Conservation (phyloP, 768 basidiomycete genomes). For the Hygrophorus pudorinus region DNA sequence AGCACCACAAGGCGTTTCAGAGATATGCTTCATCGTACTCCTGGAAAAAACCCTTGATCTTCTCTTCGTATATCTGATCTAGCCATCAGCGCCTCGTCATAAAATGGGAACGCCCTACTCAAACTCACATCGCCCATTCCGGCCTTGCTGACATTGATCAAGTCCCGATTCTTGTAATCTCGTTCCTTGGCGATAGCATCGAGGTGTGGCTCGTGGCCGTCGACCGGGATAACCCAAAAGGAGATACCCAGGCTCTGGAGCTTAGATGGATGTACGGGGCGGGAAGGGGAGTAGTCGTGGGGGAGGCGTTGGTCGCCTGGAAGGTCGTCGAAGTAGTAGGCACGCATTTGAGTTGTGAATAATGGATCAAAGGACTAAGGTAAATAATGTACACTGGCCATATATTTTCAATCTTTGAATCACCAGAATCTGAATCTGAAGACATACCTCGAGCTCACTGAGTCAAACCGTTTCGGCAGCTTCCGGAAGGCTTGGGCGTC, state of each 20-base stretch:
- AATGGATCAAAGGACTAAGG: too few species aligned
- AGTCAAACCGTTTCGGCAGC: too few species aligned
- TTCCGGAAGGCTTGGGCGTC: too few species aligned
- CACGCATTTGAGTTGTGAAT: too few species aligned
- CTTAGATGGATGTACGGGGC: slow-evolving; percentile 37
- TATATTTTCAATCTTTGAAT: too few species aligned
- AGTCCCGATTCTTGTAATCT: slow-evolving; percentile 78
- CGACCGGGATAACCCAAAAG: slow-evolving; percentile 57
- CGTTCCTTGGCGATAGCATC: slow-evolving; percentile 56
- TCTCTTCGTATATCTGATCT: slow-evolving; percentile 54
- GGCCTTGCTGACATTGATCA: slow-evolving; percentile 66
- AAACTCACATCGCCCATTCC: slow-evolving; percentile 63
- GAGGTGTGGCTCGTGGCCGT: slow-evolving; percentile 44
- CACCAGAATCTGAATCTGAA: too few species aligned
- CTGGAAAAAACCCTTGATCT: slow-evolving; percentile 74
- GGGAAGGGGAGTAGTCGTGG: slow-evolving; percentile 59
- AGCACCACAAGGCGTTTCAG: background rate
- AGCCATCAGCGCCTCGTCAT: background rate
- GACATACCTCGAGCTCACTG: too few species aligned
- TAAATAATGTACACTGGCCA: too few species aligned
- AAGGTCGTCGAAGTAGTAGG: slow-evolving; percentile 66
- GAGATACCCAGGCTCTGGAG: slow-evolving; percentile 55
- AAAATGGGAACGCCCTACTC: background rate
- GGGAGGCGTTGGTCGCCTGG: slow-evolving; percentile 74
- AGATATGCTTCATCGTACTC: slow-evolving; percentile 40